Evolutionary conservation across 2,329 filamentous ascomycete genomes (phyloP).

Genomic region (Aspergillus pseudoterreus): DNA sequence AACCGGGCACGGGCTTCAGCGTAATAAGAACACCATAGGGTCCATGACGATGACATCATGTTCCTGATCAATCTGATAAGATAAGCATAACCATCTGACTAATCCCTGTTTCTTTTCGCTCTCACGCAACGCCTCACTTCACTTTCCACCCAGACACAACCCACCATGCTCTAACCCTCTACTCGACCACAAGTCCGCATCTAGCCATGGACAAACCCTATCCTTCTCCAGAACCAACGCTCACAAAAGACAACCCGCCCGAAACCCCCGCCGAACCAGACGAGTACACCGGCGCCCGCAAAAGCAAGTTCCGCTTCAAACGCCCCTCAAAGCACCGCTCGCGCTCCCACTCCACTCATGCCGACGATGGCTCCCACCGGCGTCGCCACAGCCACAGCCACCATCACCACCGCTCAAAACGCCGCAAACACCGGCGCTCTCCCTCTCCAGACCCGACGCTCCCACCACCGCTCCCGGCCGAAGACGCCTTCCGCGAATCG

Average conservation of each 20-base stretch:
- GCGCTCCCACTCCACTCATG: conserved; percentile 1
- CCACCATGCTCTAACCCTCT: not conserved
- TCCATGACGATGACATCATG: conserved; percentile 12
- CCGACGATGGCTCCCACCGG: conserved; percentile 13
- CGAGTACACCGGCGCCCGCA: conserved; percentile 14
- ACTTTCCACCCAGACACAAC: not conserved
- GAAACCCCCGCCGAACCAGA: not conserved
- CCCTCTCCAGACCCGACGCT: not conserved
- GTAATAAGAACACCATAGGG: not conserved
- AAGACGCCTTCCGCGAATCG: conserved; percentile 82
- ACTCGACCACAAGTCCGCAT: not conserved
- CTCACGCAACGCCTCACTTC: not conserved
- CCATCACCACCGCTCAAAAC: conserved; percentile 21
- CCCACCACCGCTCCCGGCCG: conserved; percentile 52
- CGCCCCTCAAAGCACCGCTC: conserved; percentile 13
- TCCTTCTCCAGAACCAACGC: not conserved
- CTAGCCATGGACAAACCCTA: not conserved
- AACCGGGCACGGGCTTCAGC: not conserved
- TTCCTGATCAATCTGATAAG: conserved; percentile 16
- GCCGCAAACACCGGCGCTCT: conserved; percentile 15
- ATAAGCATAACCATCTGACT: conserved; percentile 7
- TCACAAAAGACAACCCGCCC: not conserved
- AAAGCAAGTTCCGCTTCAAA: conserved; percentile 35
- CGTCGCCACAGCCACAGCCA: conserved; percentile 11
- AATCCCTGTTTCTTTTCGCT: not conserved